phyloP scores from a whole-genome alignment of 495 filamentous ascomycete genomes.

The Xylaria venustula region DNA sequence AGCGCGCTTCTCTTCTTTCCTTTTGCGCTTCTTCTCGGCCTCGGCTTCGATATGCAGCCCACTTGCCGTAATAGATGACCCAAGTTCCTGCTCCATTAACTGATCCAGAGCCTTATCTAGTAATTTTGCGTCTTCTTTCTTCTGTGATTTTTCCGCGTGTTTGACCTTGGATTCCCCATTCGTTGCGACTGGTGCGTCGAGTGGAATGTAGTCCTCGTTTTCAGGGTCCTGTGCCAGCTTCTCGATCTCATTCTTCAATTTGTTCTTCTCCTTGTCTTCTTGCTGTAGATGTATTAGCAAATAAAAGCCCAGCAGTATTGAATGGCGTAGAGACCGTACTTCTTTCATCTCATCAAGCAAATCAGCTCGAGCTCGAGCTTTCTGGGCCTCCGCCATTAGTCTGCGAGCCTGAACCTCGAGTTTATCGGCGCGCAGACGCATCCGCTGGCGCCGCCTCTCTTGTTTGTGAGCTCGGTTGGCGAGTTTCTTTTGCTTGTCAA shows the following conservation, averaged over 20 bases:
- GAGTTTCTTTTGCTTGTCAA: constrained; percentile 25
- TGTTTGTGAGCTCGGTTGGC: constrained; percentile 22
- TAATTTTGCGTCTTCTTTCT: background rate
- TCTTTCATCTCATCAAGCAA: constrained; percentile 16
- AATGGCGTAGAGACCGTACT: background rate
- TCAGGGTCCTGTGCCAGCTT: constrained; percentile 18
- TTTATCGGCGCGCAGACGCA: constrained; percentile 25
- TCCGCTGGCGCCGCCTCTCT: constrained; percentile 30
- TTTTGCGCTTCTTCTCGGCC: constrained; percentile 19
- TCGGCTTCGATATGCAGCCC: constrained; percentile 4
- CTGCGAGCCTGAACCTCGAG: constrained; percentile 22
- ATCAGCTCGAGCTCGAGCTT: constrained; percentile 21
- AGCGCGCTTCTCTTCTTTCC: constrained; percentile 21
- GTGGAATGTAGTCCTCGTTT: constrained; percentile 20
- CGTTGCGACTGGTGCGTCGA: background rate
- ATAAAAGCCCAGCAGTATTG: background rate
- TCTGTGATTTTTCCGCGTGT: background rate
- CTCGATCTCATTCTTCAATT: constrained; percentile 17
- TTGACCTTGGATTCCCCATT: background rate
- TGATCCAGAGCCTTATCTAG: background rate
- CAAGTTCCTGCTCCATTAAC: background rate
- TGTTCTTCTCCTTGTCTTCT: constrained; percentile 23
- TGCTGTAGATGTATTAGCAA: constrained; percentile 16
- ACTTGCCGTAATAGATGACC: background rate
- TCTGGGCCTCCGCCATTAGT: constrained; percentile 23